Evolutionary conservation across 352 stramenopile genomes (phyloP).

Genomic region (Globisporangium mamillatum): DNA sequence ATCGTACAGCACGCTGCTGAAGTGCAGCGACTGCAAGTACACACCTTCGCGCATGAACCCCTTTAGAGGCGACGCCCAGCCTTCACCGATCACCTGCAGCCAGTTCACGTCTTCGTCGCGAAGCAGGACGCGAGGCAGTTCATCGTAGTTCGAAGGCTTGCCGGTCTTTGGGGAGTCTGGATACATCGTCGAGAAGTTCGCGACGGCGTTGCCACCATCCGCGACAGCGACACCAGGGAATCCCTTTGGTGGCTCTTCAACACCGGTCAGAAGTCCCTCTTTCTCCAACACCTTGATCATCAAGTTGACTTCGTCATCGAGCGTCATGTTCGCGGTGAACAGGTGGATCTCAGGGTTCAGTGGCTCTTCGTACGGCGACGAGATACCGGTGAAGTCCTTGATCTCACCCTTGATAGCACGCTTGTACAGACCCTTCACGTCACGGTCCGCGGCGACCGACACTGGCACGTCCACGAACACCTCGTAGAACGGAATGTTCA

Average conservation of each 20-base stretch:
- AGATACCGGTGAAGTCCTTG: slow-evolving; percentile 98
- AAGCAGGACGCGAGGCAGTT: slow-evolving; percentile 91
- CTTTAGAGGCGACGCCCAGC: slow-evolving; percentile 94
- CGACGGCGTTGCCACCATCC: slow-evolving; percentile 81
- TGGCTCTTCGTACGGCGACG: slow-evolving; percentile 97
- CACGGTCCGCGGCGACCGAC: slow-evolving; percentile 94
- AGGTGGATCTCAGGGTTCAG: slow-evolving; percentile 93
- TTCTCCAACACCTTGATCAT: slow-evolving; percentile 59
- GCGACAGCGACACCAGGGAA: slow-evolving; percentile 83
- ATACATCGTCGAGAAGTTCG: slow-evolving; percentile 57
- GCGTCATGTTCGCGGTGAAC: slow-evolving; percentile 93
- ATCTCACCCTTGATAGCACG: slow-evolving; percentile 94
- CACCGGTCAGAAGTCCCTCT: slow-evolving; percentile 62
- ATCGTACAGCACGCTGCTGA: slow-evolving; percentile 96
- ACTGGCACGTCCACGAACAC: slow-evolving; percentile 98
- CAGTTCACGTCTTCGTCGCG: slow-evolving; percentile 98
- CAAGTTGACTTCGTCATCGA: slow-evolving; percentile 82
- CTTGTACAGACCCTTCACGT: slow-evolving; percentile 97
- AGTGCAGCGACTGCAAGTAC: slow-evolving; percentile 96
- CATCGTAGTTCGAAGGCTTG: slow-evolving; percentile 34
- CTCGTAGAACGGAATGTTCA: slow-evolving; percentile 98
- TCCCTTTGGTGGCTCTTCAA: slow-evolving; percentile 43
- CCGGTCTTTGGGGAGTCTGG: slow-evolving; percentile 36
- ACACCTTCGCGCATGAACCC: slow-evolving; percentile 98
- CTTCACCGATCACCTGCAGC: slow-evolving; percentile 97